A percentile compares a stretch with the other conserved stretches of the same genome.
These are phyloP conservation scores for Paspalum notatum DNA, from an alignment of 176 grass and related monocot genomes.

Conservation along the genomic window DNA sequence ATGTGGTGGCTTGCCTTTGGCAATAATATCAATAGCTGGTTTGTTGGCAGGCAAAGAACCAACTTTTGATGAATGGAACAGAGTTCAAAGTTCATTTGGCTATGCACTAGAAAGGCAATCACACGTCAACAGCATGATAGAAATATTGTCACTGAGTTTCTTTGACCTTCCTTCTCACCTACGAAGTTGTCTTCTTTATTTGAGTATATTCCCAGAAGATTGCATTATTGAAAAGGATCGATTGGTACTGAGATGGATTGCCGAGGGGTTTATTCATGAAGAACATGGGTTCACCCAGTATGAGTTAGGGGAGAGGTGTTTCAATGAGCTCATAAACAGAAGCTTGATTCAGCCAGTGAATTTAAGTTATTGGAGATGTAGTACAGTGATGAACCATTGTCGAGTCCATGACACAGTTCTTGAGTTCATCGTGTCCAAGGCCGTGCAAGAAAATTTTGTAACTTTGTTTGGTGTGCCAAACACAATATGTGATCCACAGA, in stretches of 20 bases:
- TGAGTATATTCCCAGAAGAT: neutral
- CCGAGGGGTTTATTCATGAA: neutral
- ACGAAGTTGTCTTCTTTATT: neutral
- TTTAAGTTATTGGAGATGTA: too few species aligned
- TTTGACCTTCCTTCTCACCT: neutral
- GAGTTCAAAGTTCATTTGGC: neutral
- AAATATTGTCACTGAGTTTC: neutral
- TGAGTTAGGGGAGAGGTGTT: neutral
- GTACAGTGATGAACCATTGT: too few species aligned
- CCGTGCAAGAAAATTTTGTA: neutral
- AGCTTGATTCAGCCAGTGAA: neutral
- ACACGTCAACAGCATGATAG: neutral
- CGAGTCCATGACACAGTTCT: neutral
- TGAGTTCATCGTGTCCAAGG: neutral
- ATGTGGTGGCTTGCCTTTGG: too few species aligned
- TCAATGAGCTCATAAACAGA: neutral
- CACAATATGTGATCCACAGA: too few species aligned
- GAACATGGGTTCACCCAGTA: neutral
- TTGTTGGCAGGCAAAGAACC: neutral
- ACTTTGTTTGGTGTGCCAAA: too few species aligned
- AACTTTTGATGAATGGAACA: neutral
- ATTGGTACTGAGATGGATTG: constrained; percentile 7
- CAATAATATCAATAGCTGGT: too few species aligned
- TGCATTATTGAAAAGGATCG: neutral
- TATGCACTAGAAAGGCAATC: neutral